Conservation (phyloP, 2,329 filamentous ascomycete species). For the Fusarium buxicola region DNA sequence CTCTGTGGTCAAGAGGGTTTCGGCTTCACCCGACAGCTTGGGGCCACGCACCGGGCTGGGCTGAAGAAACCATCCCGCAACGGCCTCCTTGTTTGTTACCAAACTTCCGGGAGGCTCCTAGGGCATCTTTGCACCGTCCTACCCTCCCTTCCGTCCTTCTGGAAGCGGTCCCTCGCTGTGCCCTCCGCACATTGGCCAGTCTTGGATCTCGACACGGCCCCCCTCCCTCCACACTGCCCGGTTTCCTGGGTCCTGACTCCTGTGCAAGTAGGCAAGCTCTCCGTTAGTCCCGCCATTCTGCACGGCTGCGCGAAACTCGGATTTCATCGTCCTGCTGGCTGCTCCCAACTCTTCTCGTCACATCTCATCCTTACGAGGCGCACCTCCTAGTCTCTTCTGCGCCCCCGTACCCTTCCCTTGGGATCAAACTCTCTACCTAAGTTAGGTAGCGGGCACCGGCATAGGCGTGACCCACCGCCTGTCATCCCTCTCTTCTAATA, state of each 20-base stretch:
- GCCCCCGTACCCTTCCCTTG: conserved; percentile 35
- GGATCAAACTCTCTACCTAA: conserved; percentile 23
- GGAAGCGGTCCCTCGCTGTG: conserved; percentile 36
- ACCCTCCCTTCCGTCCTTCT: conserved; percentile 45
- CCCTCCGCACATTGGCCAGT: conserved; percentile 33
- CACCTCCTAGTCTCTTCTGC: conserved; percentile 19
- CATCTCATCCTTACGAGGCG: conserved; percentile 15
- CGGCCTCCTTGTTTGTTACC: conserved; percentile 27
- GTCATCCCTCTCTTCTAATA: conserved; percentile 7
- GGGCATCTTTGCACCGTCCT: conserved; percentile 22
- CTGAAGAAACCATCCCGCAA: conserved; percentile 28
- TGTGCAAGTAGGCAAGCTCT: conserved; percentile 12
- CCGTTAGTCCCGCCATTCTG: conserved; percentile 26
- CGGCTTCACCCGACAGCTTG: conserved; percentile 37
- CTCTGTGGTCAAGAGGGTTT: conserved; percentile 34
- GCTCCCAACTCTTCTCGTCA: conserved; percentile 18
- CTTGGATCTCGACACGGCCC: conserved; percentile 20
- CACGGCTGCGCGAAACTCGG: conserved; percentile 15
- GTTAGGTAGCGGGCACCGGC: conserved; percentile 32
- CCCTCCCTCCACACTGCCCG: conserved; percentile 42
- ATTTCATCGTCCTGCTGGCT: conserved; percentile 11
- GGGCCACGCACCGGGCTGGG: conserved; percentile 16
- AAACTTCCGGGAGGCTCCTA: conserved; percentile 36
- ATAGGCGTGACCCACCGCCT: conserved; percentile 34
- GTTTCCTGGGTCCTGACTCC: conserved; percentile 27